Conservation (phyloP, 805 yeast species). For the Millerago galiae region DNA sequence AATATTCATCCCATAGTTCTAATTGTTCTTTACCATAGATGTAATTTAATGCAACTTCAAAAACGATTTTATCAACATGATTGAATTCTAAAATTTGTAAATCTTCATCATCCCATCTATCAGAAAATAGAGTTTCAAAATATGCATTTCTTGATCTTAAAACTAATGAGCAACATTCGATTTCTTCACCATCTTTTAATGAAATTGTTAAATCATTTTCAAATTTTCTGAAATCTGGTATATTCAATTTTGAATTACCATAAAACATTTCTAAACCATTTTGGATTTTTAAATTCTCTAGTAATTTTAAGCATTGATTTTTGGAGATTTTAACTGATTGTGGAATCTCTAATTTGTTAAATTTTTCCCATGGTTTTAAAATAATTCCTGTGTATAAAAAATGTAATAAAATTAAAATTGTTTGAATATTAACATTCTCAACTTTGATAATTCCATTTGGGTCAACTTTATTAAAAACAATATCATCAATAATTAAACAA, state of each 20-base stretch:
- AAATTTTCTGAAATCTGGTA: constrained; percentile 7
- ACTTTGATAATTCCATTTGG: constrained; percentile 17
- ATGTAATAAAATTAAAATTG: constrained; percentile 38
- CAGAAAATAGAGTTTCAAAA: constrained; percentile 53
- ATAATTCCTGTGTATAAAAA: constrained; percentile 43
- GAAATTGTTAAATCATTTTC: constrained; percentile 37
- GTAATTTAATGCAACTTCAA: constrained; percentile 44
- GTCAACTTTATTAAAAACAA: constrained; percentile 8
- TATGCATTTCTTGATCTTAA: constrained; percentile 53
- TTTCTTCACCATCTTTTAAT: constrained; percentile 38
- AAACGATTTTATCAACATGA: constrained; percentile 35
- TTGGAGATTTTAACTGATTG: constrained; percentile 3
- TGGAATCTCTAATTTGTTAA: constrained; percentile 14
- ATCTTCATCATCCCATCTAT: constrained; percentile 39
- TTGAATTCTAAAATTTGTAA: constrained; percentile 33
- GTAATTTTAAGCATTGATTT: constrained; percentile 6
- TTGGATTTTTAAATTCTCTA: constrained; percentile 9
- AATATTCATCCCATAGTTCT: constrained; percentile 28
- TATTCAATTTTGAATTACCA: not conserved
- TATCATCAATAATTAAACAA: constrained; percentile 13
- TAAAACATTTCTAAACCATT: constrained; percentile 11
- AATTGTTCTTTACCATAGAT: constrained; percentile 49
- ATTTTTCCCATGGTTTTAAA: constrained; percentile 41
- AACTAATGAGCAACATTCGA: constrained; percentile 43
- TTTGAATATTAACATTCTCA: constrained; percentile 14